Conservation (phyloP, 768 basidiomycete species). For the Gymnopilus junonius region DNA sequence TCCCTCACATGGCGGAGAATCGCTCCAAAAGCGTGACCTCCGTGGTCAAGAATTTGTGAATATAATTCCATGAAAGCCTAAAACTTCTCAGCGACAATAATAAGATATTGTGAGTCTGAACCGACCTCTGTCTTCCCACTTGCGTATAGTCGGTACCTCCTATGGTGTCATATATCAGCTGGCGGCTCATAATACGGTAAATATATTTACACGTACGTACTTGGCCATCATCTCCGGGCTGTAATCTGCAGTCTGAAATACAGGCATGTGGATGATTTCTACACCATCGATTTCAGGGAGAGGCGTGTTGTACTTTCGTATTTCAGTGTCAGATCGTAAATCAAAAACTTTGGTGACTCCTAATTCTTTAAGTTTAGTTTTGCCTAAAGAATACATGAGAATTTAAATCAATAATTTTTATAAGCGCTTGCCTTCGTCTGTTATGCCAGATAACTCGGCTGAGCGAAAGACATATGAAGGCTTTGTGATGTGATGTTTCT, state of each 20-base stretch:
- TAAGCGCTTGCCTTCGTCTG: conserved; percentile 58
- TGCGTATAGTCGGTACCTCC: conserved; percentile 76
- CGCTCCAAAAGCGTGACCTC: conserved; percentile 65
- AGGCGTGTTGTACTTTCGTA: conserved; percentile 71
- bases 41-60: conserved; percentile 80
- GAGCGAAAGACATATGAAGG: conserved; percentile 65
- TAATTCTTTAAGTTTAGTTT: conserved; percentile 56
- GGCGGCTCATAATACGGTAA: conserved; percentile 18
- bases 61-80: conserved; percentile 85
- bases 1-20: conserved; percentile 79
- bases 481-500: conserved; percentile 56
- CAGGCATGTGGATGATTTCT: conserved; percentile 62
- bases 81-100: not conserved
- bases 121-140: conserved; percentile 78
- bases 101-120: not conserved
- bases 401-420: not conserved
- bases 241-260: conserved; percentile 77
- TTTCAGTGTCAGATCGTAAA: conserved; percentile 80
- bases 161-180: conserved; percentile 34
- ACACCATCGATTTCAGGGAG: conserved; percentile 68
- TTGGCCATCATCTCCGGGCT: conserved; percentile 85
- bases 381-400: conserved; percentile 46
- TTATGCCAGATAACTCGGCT: conserved; percentile 74
- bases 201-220: conserved; percentile 56
- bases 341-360: conserved; percentile 76